Percentiles rank a stretch among this genome's conserved stretches.
These are phyloP conservation scores for Verticillium isaacii DNA, from an alignment of 2,329 filamentous ascomycete genomes.

Conservation along the genomic window DNA sequence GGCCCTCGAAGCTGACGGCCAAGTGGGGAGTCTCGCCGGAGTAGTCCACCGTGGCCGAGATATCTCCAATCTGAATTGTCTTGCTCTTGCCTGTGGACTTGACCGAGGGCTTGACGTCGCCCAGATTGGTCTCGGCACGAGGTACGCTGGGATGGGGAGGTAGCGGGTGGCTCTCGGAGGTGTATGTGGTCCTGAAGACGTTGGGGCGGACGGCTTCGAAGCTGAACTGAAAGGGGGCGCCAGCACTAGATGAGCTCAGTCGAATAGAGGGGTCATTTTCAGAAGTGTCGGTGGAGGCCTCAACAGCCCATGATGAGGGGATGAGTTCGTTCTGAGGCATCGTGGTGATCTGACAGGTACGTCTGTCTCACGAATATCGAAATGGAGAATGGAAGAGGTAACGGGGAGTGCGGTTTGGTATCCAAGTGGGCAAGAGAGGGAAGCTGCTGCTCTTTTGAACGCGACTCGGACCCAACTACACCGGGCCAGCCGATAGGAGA, in stretches of 20 bases:
- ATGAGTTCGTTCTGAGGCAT: slow-evolving; percentile 8
- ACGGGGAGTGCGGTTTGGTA: background rate
- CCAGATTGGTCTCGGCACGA: slow-evolving; percentile 25
- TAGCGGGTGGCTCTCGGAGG: slow-evolving; percentile 54
- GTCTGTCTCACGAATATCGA: background rate
- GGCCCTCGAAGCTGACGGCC: slow-evolving; percentile 44
- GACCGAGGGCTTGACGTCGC: slow-evolving; percentile 21
- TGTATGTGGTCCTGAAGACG: slow-evolving; percentile 65
- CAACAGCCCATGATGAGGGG: slow-evolving; percentile 16
- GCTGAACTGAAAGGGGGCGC: slow-evolving; percentile 47
- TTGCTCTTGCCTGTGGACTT: slow-evolving; percentile 28
- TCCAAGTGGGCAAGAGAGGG: background rate
- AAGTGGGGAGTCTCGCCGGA: slow-evolving; percentile 47
- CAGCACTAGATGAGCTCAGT: slow-evolving; percentile 5
- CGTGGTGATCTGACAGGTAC: background rate
- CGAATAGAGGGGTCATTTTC: slow-evolving; percentile 15
- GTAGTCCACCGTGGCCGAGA: slow-evolving; percentile 57
- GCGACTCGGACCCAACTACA: background rate
- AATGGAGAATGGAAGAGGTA: background rate
- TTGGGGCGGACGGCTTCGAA: slow-evolving; percentile 60
- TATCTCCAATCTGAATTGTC: slow-evolving; percentile 38
- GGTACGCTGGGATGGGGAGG: slow-evolving; percentile 60
- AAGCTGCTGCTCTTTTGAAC: background rate
- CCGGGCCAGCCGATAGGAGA: background rate
- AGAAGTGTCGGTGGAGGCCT: slow-evolving; percentile 23